Evolutionary conservation across 2,329 filamentous ascomycete species (phyloP), one percentile per base, ranked within the genome.

Genomic region (Fusarium longipes): DNA sequence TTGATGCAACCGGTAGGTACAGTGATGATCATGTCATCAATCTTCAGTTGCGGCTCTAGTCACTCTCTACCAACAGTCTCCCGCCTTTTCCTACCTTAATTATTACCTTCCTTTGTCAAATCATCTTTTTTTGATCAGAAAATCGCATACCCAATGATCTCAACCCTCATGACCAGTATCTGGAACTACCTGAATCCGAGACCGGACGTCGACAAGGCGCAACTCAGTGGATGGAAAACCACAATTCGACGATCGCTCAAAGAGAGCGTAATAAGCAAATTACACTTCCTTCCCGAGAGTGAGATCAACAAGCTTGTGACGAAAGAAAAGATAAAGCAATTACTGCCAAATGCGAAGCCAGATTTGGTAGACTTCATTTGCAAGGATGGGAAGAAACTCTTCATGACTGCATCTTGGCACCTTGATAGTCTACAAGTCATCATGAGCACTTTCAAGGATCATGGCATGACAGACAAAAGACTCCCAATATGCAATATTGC

Each of bases 401-500:
- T 62, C 15, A 43, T 62, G 3, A 53, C 30, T 12, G 18, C 42
- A 8, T 47, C 40, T 12, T 7, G 7, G 4, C 35, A 32, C 5
- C 35, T 38, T 12, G 3, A 22, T 8, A 38, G 59, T 9, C 27
- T 62, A 2, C 22, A 24, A 15, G 35, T 24, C 0, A 36, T 57
- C 14, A 48, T 62, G 54, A 15, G 9, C 5, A 40, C 8, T 11
- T 59, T 62, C 25, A 22, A 14, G 17, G 0, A 9, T 5, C 17
- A 24, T 24, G 40, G 40, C 2, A 42, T 62, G 39, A 53, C 45
- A 20, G 61, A 64, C 8, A 1, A 40, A 5, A 1, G 9, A 4
- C 39, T 66, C 3, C 63, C 63, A 5, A 65, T 66, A 12, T 40
- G 58, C 12, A 18, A 47, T 8, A 42, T 42, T 1, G 29, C 18